A percentile compares a stretch with the other conserved stretches of the same genome.
These are phyloP conservation scores for Corymbia citriodora DNA, from an alignment of 441 rosid species.

Conservation along the genomic window DNA sequence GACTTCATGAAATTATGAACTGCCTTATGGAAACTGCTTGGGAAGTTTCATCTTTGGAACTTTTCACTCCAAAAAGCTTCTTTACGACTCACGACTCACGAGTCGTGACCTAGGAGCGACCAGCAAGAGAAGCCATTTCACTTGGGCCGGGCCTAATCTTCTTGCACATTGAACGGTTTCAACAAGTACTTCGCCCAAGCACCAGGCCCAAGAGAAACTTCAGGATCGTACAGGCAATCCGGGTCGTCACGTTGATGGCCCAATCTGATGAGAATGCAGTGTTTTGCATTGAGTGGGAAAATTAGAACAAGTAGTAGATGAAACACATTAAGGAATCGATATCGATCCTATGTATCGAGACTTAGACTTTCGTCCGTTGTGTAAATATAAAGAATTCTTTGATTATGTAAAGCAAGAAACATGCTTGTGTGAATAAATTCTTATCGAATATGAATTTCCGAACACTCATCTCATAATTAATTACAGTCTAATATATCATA, in stretches of 20 bases:
- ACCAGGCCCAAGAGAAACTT: neutral
- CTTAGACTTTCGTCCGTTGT: neutral
- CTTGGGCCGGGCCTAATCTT: neutral
- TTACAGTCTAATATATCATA: fast-evolving
- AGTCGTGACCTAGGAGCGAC: neutral
- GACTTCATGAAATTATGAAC: neutral
- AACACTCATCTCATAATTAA: fast-evolving
- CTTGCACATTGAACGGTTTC: neutral
- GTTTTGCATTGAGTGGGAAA: neutral
- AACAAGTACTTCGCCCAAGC: neutral
- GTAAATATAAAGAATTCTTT: neutral
- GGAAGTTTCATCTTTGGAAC: too few species aligned
- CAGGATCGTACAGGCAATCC: neutral
- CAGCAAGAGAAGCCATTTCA: neutral
- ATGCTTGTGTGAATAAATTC: neutral
- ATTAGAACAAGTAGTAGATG: neutral
- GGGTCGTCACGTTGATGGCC: neutral
- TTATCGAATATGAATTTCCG: neutral
- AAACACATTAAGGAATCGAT: neutral
- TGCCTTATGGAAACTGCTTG: neutral
- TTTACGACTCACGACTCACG: neutral
- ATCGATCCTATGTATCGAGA: neutral
- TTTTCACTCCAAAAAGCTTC: neutral
- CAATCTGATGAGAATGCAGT: neutral
- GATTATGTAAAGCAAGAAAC: neutral